Evolutionary conservation across 306 rosid species (phyloP).

Genomic region (Citrullus mucosospermus): DNA sequence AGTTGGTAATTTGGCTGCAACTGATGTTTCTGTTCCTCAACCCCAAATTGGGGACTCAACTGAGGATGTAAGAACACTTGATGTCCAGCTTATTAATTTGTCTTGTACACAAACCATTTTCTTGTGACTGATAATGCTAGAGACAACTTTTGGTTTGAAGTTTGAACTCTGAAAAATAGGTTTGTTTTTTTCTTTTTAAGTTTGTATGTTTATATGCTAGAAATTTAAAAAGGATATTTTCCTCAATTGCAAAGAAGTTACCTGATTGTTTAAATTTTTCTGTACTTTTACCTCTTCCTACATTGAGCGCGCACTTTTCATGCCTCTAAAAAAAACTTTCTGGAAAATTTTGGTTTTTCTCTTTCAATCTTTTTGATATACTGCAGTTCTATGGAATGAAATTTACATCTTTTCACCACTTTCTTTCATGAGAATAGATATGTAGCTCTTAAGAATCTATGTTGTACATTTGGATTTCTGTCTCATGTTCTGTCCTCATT

Average conservation of each 20-base stretch:
- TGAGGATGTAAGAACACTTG: constrained; percentile 55
- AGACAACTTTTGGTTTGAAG: background rate
- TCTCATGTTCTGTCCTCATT: background rate
- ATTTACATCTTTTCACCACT: background rate
- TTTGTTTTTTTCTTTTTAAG: background rate
- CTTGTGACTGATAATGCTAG: background rate
- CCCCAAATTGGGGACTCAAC: constrained; percentile 53
- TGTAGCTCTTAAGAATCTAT: background rate
- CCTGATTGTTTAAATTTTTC: background rate
- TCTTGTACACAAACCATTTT: background rate
- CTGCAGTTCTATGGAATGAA: background rate
- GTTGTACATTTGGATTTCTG: background rate
- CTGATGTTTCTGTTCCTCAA: constrained; percentile 47
- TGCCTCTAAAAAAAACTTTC: background rate
- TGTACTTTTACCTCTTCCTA: background rate
- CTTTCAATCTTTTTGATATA: background rate
- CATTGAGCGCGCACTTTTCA: background rate
- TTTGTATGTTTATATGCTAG: background rate
- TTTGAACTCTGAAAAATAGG: background rate
- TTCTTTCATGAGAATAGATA: background rate
- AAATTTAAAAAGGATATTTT: background rate
- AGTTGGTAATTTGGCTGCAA: constrained; percentile 52
- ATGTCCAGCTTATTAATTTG: background rate
- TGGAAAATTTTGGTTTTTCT: background rate
- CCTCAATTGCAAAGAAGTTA: background rate